A percentile compares a stretch with the other conserved stretches of the same genome.
Conservation (phyloP, 495 filamentous ascomycete species). For the Neurospora tetrasperma region DNA sequence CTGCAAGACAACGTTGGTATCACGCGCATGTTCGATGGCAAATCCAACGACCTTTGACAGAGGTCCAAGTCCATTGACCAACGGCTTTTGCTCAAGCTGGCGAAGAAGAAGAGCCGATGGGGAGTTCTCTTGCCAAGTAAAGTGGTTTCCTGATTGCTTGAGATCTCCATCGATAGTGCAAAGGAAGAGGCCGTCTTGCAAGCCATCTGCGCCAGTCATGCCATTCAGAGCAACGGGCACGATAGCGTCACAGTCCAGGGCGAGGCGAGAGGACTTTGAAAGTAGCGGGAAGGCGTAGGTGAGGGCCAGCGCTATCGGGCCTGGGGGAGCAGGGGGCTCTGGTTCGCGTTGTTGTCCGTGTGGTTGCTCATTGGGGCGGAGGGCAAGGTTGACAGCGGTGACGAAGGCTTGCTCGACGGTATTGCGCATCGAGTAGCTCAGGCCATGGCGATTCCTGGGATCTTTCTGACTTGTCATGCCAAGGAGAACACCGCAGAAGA, state of each 20-base stretch:
- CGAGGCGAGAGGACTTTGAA: conserved; percentile 43
- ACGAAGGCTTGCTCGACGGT: conserved; percentile 70
- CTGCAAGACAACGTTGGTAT: conserved; percentile 50
- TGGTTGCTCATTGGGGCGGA: conserved; percentile 22
- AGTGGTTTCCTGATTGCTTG: conserved; percentile 50
- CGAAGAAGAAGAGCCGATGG: conserved; percentile 47
- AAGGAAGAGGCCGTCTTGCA: conserved; percentile 76
- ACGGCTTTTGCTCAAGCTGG: conserved; percentile 51
- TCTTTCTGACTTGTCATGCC: conserved; percentile 49
- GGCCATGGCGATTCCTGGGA: conserved; percentile 49
- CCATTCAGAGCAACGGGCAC: conserved; percentile 60
- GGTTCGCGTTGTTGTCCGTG: conserved; percentile 25
- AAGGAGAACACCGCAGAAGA: conserved; percentile 71
- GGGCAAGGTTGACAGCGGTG: conserved; percentile 65
- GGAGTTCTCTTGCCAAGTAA: conserved; percentile 60
- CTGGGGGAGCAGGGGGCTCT: conserved; percentile 44
- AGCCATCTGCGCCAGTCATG: conserved; percentile 58
- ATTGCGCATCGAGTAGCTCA: conserved; percentile 51
- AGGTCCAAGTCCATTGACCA: conserved; percentile 68
- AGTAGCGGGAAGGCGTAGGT: conserved; percentile 71
- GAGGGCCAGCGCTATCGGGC: conserved; percentile 59
- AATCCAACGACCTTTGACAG: conserved; percentile 68
- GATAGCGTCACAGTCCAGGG: conserved; percentile 64
- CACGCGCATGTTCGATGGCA: conserved; percentile 53
- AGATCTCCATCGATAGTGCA: conserved; percentile 68